Percentiles rank a stretch among this genome's conserved stretches.
phyloP scores from a whole-genome alignment of 768 basidiomycete genomes.

The Russula abietina region DNA sequence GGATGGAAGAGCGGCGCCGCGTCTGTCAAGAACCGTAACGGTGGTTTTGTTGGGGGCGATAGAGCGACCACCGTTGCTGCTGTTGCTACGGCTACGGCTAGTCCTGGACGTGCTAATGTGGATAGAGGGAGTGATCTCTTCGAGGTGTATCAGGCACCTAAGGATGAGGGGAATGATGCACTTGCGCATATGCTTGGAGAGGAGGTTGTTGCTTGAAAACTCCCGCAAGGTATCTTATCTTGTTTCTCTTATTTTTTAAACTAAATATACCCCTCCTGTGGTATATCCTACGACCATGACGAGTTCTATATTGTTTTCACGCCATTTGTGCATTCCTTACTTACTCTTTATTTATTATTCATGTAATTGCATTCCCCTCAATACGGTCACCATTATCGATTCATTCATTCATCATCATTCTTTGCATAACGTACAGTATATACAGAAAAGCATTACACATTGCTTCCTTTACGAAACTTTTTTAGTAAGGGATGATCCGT shows the following conservation, averaged over 20 bases:
- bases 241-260: background rate
- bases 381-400: no score
- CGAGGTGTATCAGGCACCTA: constrained; percentile 69
- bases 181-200: constrained; percentile 65
- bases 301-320: no score
- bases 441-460: no score
- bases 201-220: constrained; percentile 21
- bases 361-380: no score
- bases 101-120: constrained; percentile 21
- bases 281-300: no score
- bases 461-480: no score
- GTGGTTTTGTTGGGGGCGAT: background rate
- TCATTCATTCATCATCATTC: no score
- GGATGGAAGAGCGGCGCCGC: constrained; percentile 57
- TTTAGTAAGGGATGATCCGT: no score
- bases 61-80: background rate
- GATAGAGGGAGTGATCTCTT: constrained; percentile 51
- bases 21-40: constrained; percentile 23
- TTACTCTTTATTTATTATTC: no score
- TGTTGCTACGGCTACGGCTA: background rate
- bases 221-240: background rate
- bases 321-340: no score
- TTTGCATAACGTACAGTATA: no score
- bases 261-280: background rate
- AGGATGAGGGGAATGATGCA: constrained; percentile 57